Percentiles rank a stretch among this genome's conserved stretches.
phyloP scores from a whole-genome alignment of 169 alveolate species.

The Toxoplasma gondii region DNA sequence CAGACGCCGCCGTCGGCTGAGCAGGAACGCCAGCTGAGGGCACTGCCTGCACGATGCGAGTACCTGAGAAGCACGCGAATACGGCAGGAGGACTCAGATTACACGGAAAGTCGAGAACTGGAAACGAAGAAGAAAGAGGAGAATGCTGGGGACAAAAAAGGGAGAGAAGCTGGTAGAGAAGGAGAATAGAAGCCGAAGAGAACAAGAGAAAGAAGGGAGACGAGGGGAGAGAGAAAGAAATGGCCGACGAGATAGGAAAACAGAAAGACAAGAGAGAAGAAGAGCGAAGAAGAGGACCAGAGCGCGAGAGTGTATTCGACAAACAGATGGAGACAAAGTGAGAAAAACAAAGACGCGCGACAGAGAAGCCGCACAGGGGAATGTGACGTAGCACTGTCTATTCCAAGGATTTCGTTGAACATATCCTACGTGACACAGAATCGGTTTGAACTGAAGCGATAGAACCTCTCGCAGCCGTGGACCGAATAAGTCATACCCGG shows the following conservation, averaged over 20 bases:
- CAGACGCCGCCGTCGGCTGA: not conserved
- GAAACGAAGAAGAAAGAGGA: not conserved
- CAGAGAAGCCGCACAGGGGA: too few species aligned
- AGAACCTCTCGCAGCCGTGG: too few species aligned
- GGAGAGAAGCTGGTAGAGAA: not conserved
- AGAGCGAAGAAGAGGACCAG: not conserved
- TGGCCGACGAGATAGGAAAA: not conserved
- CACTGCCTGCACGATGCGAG: not conserved
- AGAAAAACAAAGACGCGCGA: too few species aligned
- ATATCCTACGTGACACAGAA: too few species aligned
- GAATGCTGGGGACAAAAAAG: not conserved
- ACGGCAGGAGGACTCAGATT: not conserved
- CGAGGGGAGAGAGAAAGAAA: not conserved
- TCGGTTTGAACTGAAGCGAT: too few species aligned
- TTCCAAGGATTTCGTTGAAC: too few species aligned
- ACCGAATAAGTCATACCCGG: not conserved
- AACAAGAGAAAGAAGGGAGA: not conserved
- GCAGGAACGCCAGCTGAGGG: not conserved
- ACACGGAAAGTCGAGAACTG: not conserved
- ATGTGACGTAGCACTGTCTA: too few species aligned
- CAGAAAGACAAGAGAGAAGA: not conserved
- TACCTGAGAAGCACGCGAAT: slow-evolving; percentile 11
- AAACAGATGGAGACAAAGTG: too few species aligned
- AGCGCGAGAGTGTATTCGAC: not conserved
- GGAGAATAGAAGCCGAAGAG: not conserved